Conservation (phyloP, 2,329 filamentous ascomycete genomes). For the Fusarium graminum region DNA sequence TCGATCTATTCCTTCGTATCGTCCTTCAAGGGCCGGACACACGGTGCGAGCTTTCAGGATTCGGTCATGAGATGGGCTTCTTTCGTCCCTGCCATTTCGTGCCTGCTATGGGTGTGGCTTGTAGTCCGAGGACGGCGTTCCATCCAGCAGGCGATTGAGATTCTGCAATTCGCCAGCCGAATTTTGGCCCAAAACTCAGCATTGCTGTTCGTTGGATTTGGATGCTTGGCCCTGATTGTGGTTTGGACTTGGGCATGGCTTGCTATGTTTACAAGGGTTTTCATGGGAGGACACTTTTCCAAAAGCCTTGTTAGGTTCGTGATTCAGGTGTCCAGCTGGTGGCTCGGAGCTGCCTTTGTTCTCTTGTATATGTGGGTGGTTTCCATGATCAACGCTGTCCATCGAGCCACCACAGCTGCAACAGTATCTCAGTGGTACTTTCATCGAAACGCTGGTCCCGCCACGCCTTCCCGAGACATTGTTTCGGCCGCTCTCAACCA, state of each 20-base stretch:
- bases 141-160: slow-evolving; percentile 84
- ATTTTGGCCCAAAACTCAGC: slow-evolving; percentile 89
- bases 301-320: slow-evolving; percentile 75
- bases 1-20: slow-evolving; percentile 91
- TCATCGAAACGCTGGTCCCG: slow-evolving; percentile 85
- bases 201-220: slow-evolving; percentile 85
- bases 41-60: slow-evolving; percentile 87
- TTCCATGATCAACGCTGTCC: slow-evolving; percentile 86
- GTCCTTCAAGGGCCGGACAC: slow-evolving; percentile 82
- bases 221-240: slow-evolving; percentile 79
- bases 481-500: slow-evolving; percentile 87
- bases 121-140: slow-evolving; percentile 84
- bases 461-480: slow-evolving; percentile 82
- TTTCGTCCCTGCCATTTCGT: slow-evolving; percentile 78
- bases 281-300: slow-evolving; percentile 89
- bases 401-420: slow-evolving; percentile 91
- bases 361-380: slow-evolving; percentile 97
- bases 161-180: slow-evolving; percentile 91
- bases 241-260: slow-evolving; percentile 97
- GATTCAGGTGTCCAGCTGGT: slow-evolving; percentile 91
- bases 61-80: slow-evolving; percentile 89
- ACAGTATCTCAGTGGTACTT: slow-evolving; percentile 99
- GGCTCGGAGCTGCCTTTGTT: slow-evolving; percentile 92
- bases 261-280: slow-evolving; percentile 94
- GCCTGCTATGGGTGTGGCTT: slow-evolving; percentile 85